Conservation (phyloP, 2,329 filamentous ascomycete genomes). For the Tricladium varicosporioides region DNA sequence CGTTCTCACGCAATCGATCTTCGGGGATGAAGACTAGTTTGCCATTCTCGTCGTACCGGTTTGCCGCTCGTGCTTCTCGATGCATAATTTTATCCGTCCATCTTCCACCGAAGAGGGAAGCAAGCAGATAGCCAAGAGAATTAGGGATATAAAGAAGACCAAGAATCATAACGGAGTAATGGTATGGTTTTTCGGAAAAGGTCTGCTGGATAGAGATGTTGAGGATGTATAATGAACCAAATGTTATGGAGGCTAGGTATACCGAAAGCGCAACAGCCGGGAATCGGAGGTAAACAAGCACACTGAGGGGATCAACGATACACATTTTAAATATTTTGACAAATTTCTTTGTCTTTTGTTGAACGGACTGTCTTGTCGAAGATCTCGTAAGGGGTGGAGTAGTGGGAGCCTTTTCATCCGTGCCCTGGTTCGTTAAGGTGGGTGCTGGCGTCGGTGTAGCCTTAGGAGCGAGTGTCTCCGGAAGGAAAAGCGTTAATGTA, state of each 20-base stretch:
- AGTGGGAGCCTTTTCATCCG: conserved; percentile 13
- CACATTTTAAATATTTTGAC: conserved; percentile 54
- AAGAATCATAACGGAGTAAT: conserved; percentile 64
- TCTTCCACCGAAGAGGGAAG: conserved; percentile 66
- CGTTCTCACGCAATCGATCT: conserved; percentile 80
- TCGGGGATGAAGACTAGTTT: conserved; percentile 69
- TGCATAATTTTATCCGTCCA: conserved; percentile 85
- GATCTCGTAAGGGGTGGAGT: conserved; percentile 44
- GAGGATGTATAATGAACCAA: conserved; percentile 71
- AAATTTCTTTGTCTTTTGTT: conserved; percentile 52
- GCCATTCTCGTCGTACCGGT: conserved; percentile 65
- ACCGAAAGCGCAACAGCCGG: conserved; percentile 73
- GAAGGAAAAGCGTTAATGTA: conserved; percentile 58
- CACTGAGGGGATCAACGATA: conserved; percentile 69
- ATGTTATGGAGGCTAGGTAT: conserved; percentile 71
- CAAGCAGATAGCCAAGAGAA: conserved; percentile 68
- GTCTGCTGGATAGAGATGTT: conserved; percentile 75
- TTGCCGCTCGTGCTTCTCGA: conserved; percentile 68
- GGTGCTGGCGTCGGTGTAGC: not conserved
- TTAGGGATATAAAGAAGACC: conserved; percentile 77
- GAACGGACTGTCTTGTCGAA: conserved; percentile 61
- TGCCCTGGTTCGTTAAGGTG: conserved; percentile 1
- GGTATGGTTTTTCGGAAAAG: conserved; percentile 66
- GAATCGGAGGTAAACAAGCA: conserved; percentile 70
- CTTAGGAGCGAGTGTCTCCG: conserved; percentile 55